Evolutionary conservation across 129 eudicot genomes (phyloP).

Genomic region (Arctium minus): DNA sequence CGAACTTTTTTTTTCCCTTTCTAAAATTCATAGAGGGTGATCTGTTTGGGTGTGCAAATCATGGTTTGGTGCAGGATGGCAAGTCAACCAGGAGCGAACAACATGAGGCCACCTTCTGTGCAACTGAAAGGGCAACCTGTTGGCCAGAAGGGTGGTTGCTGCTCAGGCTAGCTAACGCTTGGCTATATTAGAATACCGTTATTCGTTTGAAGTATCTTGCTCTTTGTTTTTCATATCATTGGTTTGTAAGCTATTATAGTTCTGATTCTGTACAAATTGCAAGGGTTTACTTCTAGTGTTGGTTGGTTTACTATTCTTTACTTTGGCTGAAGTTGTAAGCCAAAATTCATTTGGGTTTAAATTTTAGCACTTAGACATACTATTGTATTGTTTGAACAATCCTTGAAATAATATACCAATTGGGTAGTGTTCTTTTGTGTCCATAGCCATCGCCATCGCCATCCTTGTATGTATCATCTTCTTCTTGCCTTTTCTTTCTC

Average conservation of each 20-base stretch:
- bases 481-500: not conserved
- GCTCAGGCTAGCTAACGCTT: constrained; percentile 43
- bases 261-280: constrained; percentile 42
- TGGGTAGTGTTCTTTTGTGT: not conserved
- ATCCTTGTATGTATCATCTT: not conserved
- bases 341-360: constrained; percentile 4
- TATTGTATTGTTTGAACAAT: not conserved
- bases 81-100: constrained; percentile 63
- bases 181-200: not conserved
- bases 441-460: too few relatives aligned
- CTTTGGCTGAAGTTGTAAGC: constrained; percentile 1
- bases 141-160: constrained; percentile 66
- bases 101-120: constrained; percentile 60
- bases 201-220: constrained; percentile 5
- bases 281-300: constrained; percentile 21
- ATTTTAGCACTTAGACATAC: constrained; percentile 5
- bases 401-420: constrained; percentile 1
- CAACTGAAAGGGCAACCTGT: constrained; percentile 79
- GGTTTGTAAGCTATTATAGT: constrained; percentile 28
- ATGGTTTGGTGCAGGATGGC: constrained; percentile 56
- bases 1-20: not conserved
- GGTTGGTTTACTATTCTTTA: constrained; percentile 31
- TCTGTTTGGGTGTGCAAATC: not conserved
- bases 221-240: constrained; percentile 22
- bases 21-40: not conserved